A percentile compares a stretch with the other conserved stretches of the same genome.
Evolutionary conservation across 345 rosid species (phyloP).

Genomic region (Laguncularia racemosa): DNA sequence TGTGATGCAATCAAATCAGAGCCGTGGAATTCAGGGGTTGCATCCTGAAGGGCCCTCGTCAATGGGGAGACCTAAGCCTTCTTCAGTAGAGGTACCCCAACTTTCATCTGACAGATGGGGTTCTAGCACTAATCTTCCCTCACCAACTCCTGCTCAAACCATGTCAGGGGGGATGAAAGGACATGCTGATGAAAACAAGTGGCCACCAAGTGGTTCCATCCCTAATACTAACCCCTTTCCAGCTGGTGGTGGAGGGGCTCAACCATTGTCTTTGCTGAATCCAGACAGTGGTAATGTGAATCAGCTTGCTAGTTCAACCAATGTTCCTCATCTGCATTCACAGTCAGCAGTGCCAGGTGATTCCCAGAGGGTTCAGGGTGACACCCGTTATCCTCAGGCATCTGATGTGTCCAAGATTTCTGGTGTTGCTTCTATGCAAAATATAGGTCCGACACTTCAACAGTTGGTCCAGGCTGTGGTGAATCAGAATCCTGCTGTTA

Average conservation of each 20-base stretch:
- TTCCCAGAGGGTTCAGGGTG: constrained; percentile 29
- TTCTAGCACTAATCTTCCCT: constrained; percentile 68
- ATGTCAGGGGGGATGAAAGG: constrained; percentile 27
- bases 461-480: constrained; percentile 36
- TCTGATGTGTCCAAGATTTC: constrained; percentile 19
- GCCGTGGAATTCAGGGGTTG: constrained; percentile 21
- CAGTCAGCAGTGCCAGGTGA: constrained; percentile 21
- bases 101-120: constrained; percentile 47
- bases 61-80: constrained; percentile 21
- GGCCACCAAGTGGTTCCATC: constrained; percentile 48
- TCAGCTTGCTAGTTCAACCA: constrained; percentile 26
- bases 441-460: constrained; percentile 26
- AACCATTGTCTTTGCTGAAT: background rate
- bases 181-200: constrained; percentile 42
- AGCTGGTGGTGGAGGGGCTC: constrained; percentile 17
- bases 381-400: constrained; percentile 19
- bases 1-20: constrained; percentile 27
- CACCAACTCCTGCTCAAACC: constrained; percentile 82
- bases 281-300: background rate
- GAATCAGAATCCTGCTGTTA: constrained; percentile 23
- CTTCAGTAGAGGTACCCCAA: constrained; percentile 49
- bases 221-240: constrained; percentile 18
- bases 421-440: constrained; percentile 25
- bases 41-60: constrained; percentile 20
- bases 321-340: constrained; percentile 25